Conservation (phyloP, 1,284 basidiomycete genomes). For the Tilletia caries region DNA sequence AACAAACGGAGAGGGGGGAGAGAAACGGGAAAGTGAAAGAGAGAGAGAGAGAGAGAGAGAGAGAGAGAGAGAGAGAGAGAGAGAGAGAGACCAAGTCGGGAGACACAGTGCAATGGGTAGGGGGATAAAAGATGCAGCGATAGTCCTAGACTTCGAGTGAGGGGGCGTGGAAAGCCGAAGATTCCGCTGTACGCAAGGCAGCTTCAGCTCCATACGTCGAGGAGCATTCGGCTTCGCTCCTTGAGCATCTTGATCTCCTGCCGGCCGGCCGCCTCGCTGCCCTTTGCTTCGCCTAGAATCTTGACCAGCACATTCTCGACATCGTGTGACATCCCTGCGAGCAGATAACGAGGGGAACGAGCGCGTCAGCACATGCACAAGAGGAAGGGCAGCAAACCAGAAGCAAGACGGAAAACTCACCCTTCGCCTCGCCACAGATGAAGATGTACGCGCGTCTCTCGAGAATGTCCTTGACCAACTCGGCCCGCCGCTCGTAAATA, state of each 20-base stretch:
- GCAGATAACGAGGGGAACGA: not conserved
- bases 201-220: conserved; percentile 34
- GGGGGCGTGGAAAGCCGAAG: too few species aligned
- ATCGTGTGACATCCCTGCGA: conserved; percentile 74
- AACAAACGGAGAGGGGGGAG: too few species aligned
- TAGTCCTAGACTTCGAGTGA: too few species aligned
- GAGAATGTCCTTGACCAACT: conserved; percentile 80
- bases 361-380: not conserved
- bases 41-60: too few species aligned
- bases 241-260: conserved; percentile 90
- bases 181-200: too few species aligned
- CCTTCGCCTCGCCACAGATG: conserved; percentile 87
- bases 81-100: too few species aligned
- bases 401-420: not conserved
- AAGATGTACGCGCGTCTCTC: conserved; percentile 79
- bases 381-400: not conserved
- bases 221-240: conserved; percentile 71
- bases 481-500: conserved; percentile 51
- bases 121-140: too few species aligned
- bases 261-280: conserved; percentile 73
- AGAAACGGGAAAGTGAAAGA: too few species aligned
- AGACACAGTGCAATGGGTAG: too few species aligned
- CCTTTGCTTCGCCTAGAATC: conserved; percentile 90
- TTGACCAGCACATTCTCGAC: conserved; percentile 81
- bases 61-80: too few species aligned